Evolutionary conservation across 352 stramenopile genomes (phyloP).

Genomic region (Phytophthora vignae): DNA sequence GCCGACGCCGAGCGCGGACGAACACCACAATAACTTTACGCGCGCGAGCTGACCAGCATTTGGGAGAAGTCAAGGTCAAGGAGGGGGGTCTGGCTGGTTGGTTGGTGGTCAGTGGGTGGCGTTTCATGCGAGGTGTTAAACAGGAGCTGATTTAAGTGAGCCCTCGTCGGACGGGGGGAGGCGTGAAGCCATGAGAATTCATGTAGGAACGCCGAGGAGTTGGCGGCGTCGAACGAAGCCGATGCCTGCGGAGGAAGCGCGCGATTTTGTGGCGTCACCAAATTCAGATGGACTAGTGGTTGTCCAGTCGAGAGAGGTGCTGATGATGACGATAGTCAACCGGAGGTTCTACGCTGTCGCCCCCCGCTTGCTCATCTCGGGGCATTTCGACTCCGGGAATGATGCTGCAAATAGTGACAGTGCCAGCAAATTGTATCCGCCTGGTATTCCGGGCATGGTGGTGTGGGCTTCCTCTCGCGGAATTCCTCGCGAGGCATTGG

Average conservation of each 20-base stretch:
- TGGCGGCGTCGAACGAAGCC: neutral
- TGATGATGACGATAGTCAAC: neutral
- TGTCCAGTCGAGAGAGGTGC: neutral
- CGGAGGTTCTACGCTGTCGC: neutral
- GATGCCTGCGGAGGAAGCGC: slow-evolving; percentile 3
- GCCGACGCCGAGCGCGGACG: neutral
- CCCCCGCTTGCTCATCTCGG: too few species aligned
- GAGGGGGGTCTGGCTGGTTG: too few species aligned
- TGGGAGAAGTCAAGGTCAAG: neutral
- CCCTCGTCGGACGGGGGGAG: neutral
- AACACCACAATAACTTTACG: slow-evolving; percentile 4
- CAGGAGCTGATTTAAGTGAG: slow-evolving; percentile 1
- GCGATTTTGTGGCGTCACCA: slow-evolving; percentile 16
- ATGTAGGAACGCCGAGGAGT: neutral
- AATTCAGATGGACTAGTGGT: slow-evolving; percentile 16
- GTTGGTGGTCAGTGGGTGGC: neutral
- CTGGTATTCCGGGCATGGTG: too few species aligned
- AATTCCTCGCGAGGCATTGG: too few species aligned
- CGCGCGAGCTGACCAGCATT: neutral
- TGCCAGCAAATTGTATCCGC: too few species aligned
- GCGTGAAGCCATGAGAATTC: neutral
- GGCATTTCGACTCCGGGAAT: too few species aligned
- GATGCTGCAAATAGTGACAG: too few species aligned
- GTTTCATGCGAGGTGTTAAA: slow-evolving; percentile 10
- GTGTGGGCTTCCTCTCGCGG: too few species aligned